These are phyloP conservation scores for Ceratonia siliqua DNA, from an alignment of 306 rosid species.

Conservation along the genomic window DNA sequence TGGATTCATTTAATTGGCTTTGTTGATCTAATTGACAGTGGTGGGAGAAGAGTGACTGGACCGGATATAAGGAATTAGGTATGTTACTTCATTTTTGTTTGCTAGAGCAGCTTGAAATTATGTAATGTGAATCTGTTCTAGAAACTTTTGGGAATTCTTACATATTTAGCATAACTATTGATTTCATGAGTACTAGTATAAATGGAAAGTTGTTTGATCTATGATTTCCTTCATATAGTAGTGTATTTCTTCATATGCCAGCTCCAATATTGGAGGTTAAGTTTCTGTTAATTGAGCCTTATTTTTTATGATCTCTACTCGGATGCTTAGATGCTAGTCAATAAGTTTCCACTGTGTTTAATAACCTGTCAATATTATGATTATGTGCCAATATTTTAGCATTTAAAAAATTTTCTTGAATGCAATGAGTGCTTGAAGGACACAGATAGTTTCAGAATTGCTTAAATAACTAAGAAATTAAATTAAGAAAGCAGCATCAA, in stretches of 20 bases:
- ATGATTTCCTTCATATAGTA: slow-evolving; percentile 7
- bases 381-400: not conserved
- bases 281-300: not conserved
- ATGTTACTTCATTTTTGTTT: slow-evolving; percentile 38
- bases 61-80: slow-evolving; percentile 99
- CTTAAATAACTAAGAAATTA: slow-evolving; percentile 3
- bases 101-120: slow-evolving; percentile 24
- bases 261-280: not conserved
- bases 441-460: not conserved
- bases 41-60: slow-evolving; percentile 99
- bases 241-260: not conserved
- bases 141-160: slow-evolving; percentile 1
- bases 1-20: slow-evolving; percentile 89
- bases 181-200: not conserved
- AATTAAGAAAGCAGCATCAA: not conserved
- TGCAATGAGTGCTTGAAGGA: slow-evolving; percentile 11
- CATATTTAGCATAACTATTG: not conserved
- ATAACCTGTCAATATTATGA: not conserved
- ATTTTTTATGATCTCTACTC: not conserved
- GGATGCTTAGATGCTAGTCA: not conserved
- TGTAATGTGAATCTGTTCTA: not conserved
- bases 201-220: not conserved
- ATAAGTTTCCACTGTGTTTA: not conserved
- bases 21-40: slow-evolving; percentile 99
- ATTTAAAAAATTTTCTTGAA: not conserved